Evolutionary conservation across 495 filamentous ascomycete species (phyloP), one percentile per base, ranked within the genome.

Genomic region (Ascodesmis nigricans): DNA sequence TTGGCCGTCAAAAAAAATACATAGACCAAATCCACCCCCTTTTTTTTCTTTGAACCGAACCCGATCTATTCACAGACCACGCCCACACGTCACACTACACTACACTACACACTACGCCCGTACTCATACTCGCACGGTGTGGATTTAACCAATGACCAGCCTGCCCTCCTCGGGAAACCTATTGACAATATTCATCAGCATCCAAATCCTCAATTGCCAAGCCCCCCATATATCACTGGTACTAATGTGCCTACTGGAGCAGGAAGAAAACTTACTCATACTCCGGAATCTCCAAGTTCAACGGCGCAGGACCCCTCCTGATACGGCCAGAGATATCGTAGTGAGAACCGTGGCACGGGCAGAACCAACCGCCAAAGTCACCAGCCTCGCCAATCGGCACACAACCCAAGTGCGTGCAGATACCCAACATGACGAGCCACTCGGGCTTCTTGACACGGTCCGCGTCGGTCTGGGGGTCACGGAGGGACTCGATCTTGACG

Each of bases 361-460:
- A 99, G 73, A 99, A 99, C 87, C 87, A 99, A 52, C 87, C 87
- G 51, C 87, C 87, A 56, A 63, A 99, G 57, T 99, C 90, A 55
- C 87, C 87, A 41, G 87, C 76, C 65, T 99, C 87, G 55, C 87
- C 87, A 58, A 99, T 95, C 44, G 87, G 87, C 35, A 99, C 87
- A 64, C 87, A 99, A 57, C 87, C 87, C 50, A 99, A 64, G 59
- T 99, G 87, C 50, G 87, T 99, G 73, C 87, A 99, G 57, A 99
- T 74, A 74, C 82, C 84, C 58, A 99, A 55, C 90, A 99, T 99
- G 63, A 99, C 68, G 38, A 99, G 69, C 90, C 90, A 99, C 58
- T 99, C 87, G 35, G 90, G 75, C 64, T 90, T 81, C 73, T 99
- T 71, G 41, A 91, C 83, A 58, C 90, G 84, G 46, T 92, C 83